phyloP scores from a whole-genome alignment of 257 asterid species.

The Gentiana straminea region DNA sequence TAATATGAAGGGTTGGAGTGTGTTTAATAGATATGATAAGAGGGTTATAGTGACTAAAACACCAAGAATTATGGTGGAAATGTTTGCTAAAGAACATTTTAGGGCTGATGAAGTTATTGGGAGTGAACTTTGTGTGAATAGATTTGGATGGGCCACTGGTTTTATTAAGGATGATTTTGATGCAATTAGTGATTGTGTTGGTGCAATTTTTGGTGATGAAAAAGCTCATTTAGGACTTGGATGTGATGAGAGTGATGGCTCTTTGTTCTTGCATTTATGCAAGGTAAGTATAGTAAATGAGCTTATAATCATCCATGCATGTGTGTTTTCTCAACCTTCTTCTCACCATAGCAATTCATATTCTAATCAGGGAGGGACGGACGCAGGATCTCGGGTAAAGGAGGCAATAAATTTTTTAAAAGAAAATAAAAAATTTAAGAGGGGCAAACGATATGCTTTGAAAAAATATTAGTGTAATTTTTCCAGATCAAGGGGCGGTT shows the following conservation, averaged over 20 bases:
- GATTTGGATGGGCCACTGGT: slow-evolving; percentile 61
- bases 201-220: slow-evolving; percentile 25
- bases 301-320: not conserved
- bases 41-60: slow-evolving; percentile 60
- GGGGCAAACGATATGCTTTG: too few relatives aligned
- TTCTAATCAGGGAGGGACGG: too few relatives aligned
- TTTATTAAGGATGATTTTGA: slow-evolving; percentile 30
- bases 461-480: too few relatives aligned
- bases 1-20: slow-evolving; percentile 55
- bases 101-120: slow-evolving; percentile 62
- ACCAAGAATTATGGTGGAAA: slow-evolving; percentile 76
- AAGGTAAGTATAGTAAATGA: slow-evolving; percentile 27
- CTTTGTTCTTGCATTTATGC: slow-evolving; percentile 39
- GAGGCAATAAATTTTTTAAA: too few relatives aligned
- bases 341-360: too few relatives aligned
- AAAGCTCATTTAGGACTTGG: slow-evolving; percentile 52
- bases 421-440: too few relatives aligned
- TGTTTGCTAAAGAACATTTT: slow-evolving; percentile 66
- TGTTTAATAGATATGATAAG: slow-evolving; percentile 31
- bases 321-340: too few relatives aligned
- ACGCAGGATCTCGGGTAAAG: too few relatives aligned
- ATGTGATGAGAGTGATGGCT: slow-evolving; percentile 16
- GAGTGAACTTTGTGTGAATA: slow-evolving; percentile 36
- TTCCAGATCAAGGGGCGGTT: too few relatives aligned
- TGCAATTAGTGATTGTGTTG: slow-evolving; percentile 20